These are phyloP conservation scores for Hericium rajendrae DNA, from an alignment of 768 basidiomycete species.

Conservation along the genomic window DNA sequence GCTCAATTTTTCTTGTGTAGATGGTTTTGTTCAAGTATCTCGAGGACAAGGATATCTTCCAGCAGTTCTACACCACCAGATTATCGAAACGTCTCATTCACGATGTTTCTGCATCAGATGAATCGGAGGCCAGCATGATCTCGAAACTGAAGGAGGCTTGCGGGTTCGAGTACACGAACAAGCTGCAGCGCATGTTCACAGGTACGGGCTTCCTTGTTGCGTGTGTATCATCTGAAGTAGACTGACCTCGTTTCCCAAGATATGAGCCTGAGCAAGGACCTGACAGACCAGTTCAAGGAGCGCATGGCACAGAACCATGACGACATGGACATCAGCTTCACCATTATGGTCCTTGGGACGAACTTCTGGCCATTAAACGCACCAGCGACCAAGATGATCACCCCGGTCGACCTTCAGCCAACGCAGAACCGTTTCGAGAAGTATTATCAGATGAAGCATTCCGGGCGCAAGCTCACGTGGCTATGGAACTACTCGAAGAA, in stretches of 20 bases:
- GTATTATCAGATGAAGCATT: constrained; percentile 91
- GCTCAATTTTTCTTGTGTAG: constrained; percentile 29
- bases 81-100: constrained; percentile 89
- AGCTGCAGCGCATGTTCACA: constrained; percentile 94
- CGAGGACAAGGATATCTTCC: constrained; percentile 98
- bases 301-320: constrained; percentile 82
- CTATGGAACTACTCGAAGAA: constrained; percentile 98
- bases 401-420: constrained; percentile 78
- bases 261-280: constrained; percentile 90
- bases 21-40: constrained; percentile 98
- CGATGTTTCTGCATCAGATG: constrained; percentile 86
- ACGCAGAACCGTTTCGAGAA: constrained; percentile 87
- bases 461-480: constrained; percentile 94
- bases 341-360: constrained; percentile 87
- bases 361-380: constrained; percentile 93
- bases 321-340: constrained; percentile 85
- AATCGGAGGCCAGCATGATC: constrained; percentile 96
- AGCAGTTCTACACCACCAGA: constrained; percentile 93
- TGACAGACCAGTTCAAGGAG: constrained; percentile 91
- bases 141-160: constrained; percentile 94
- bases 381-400: constrained; percentile 76
- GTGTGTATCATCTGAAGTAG: neutral
- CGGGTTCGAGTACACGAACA: constrained; percentile 95
- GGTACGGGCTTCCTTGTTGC: constrained; percentile 32
- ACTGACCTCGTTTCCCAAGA: constrained; percentile 35